Conservation (phyloP, 139 green algal genomes). For the Gonium pectorale region DNA sequence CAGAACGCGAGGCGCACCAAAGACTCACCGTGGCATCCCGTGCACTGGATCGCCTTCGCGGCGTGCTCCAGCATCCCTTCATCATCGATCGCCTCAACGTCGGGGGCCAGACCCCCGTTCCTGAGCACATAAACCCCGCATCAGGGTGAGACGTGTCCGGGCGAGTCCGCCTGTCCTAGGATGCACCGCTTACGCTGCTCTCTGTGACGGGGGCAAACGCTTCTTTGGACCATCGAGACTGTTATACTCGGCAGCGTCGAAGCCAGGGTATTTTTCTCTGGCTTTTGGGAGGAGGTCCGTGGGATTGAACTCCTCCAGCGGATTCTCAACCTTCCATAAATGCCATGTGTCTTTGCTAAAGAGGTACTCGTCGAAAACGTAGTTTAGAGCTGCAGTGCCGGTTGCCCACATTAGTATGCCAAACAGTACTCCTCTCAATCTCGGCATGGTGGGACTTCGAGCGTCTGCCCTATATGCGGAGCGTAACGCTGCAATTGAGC, state of each 20-base stretch:
- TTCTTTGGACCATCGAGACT: conserved; percentile 1
- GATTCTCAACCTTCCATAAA: conserved; percentile 33
- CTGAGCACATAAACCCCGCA: not conserved
- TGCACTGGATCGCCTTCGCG: conserved; percentile 38
- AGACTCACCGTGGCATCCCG: conserved; percentile 20
- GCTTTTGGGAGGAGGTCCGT: conserved; percentile 13
- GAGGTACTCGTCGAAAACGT: conserved; percentile 40
- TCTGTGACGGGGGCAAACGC: not conserved
- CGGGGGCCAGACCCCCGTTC: not conserved
- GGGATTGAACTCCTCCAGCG: conserved; percentile 27
- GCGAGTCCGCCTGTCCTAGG: not conserved
- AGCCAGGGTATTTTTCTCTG: conserved; percentile 18
- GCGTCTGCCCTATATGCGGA: no score
- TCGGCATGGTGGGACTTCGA: not conserved
- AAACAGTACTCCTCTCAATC: not conserved
- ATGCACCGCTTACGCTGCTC: not conserved
- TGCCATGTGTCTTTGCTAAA: conserved; percentile 46
- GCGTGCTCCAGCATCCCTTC: conserved; percentile 26
- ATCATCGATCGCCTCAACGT: conserved; percentile 34
- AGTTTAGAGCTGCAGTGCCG: not conserved
- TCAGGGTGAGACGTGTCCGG: not conserved
- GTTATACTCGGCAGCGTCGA: conserved; percentile 7
- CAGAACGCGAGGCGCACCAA: not conserved
- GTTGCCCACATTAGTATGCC: not conserved
- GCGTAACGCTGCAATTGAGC: no score